Evolutionary conservation across 2,329 filamentous ascomycete genomes (phyloP).

Genomic region (Fusarium concolor): DNA sequence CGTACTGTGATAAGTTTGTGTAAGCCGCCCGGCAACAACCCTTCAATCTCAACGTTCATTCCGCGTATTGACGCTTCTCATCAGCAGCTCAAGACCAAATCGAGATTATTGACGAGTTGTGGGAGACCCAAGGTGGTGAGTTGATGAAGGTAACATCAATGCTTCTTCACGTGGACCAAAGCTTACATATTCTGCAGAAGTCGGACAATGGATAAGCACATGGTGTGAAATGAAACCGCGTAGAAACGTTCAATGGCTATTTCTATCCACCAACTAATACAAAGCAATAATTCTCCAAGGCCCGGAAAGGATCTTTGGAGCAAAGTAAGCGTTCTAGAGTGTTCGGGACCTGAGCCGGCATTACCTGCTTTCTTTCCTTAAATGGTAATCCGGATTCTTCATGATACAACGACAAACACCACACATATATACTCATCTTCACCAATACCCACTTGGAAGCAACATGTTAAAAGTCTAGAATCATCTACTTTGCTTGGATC

Average conservation of each 20-base stretch:
- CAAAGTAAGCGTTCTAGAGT: neutral
- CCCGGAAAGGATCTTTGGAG: conserved; percentile 2
- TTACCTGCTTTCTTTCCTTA: conserved; percentile 16
- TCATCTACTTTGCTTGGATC: neutral
- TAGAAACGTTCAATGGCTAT: neutral
- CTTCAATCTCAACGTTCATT: neutral
- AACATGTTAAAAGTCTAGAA: conserved; percentile 10
- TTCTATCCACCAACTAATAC: neutral
- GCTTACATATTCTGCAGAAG: neutral
- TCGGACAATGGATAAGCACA: neutral
- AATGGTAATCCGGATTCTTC: conserved; percentile 33
- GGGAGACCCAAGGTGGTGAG: neutral
- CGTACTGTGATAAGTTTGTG: neutral
- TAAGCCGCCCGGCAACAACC: neutral
- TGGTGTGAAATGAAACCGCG: neutral
- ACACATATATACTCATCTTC: too few relatives aligned
- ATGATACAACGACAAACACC: neutral
- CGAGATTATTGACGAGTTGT: neutral
- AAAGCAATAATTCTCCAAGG: neutral
- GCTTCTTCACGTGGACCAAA: conserved; percentile 10
- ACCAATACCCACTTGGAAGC: neutral
- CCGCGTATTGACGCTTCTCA: neutral
- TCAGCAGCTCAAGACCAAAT: neutral
- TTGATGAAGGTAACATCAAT: neutral
- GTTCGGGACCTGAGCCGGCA: neutral